Percentiles rank a stretch among this genome's conserved stretches.
Conservation (phyloP, 768 basidiomycete species). For the Mycena epipterygia region DNA sequence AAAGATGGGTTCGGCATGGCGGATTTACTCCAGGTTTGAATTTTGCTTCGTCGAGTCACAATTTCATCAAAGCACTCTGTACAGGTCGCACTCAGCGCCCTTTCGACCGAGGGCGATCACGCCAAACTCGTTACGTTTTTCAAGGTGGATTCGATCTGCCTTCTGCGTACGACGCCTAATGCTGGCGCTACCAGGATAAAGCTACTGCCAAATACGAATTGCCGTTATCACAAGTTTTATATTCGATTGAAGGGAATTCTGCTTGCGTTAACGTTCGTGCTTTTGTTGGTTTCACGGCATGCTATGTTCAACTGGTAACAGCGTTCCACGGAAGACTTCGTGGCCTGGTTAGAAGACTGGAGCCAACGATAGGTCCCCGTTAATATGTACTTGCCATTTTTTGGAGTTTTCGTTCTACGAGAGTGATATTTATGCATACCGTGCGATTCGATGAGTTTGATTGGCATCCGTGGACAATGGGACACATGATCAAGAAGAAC, state of each 20-base stretch:
- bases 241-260: slow-evolving; percentile 19
- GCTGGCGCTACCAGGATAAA: slow-evolving; percentile 3
- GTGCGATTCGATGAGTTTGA: slow-evolving; percentile 17
- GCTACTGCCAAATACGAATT: slow-evolving; percentile 24
- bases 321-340: slow-evolving; percentile 16
- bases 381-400: not conserved
- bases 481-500: slow-evolving; percentile 23
- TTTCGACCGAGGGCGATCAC: slow-evolving; percentile 23
- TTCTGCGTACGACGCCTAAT: slow-evolving; percentile 5
- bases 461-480: slow-evolving; percentile 1
- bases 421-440: not conserved
- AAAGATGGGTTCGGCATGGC: slow-evolving; percentile 31
- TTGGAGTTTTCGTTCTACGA: not conserved
- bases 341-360: slow-evolving; percentile 20
- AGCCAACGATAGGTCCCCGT: not conserved
- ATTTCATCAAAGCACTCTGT: slow-evolving; percentile 13
- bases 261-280: slow-evolving; percentile 24
- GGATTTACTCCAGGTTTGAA: slow-evolving; percentile 25
- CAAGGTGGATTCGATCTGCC: slow-evolving; percentile 9
- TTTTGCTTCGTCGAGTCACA: not conserved
- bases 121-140: slow-evolving; percentile 26
- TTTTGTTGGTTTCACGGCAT: not conserved
- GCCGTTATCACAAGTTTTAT: slow-evolving; percentile 15
- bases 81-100: slow-evolving; percentile 20
- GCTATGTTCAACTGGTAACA: not conserved